Base-by-base conservation (phyloP, 208 protist genomes). In the Tritrichomonas musculus region DNA sequence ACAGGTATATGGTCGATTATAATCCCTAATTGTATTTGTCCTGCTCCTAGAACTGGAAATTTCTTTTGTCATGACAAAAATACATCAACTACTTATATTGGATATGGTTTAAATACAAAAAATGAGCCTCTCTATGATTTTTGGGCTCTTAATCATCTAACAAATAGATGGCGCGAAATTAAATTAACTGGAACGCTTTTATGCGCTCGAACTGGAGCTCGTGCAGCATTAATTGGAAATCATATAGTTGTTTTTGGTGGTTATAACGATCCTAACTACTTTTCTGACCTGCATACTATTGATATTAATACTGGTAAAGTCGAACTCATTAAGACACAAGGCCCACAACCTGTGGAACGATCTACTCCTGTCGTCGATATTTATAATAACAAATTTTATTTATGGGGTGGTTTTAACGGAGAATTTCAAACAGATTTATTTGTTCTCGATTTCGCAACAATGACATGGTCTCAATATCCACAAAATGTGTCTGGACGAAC, bases 341-440 rank as follows among this genome's bases (percentile, higher is more conserved):
- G 77, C 8, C 11, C 33, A n/a, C 17, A 25, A 2, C 77, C 77
- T 39, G 1, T 14, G 5, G 0, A 25, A 20, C 41, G 77, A 33
- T 88, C 77, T 17, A 53, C 77, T 0, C 77, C 77, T 20, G 57
- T 88, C 20, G 44, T 57, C 41, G 77, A 25, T 9, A 49, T 88
- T 2, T n/a, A 53, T 0, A 57, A 57, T 33, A 14, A 88, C 27
- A 88, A 88, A 57, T 57, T 88, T 20, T 88, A 88, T 30, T 0
- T 88, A 1, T 88, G 77, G 77, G 77, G 77, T 27, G 77, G 77
- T n/a, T 88, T 88, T 17, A 88, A 88, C n/a, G 77, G 77, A n/a
- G 44, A 57, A 11, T 88, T 25, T 25, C 44, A 25, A 33, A 57
- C 14, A 17, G 77, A 88, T 2, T 47, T 88, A 3, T 57, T 39